Evolutionary conservation across 2,329 filamentous ascomycete genomes (phyloP), one percentile per base, ranked within the genome.

Genomic region (Neonectria faginata): DNA sequence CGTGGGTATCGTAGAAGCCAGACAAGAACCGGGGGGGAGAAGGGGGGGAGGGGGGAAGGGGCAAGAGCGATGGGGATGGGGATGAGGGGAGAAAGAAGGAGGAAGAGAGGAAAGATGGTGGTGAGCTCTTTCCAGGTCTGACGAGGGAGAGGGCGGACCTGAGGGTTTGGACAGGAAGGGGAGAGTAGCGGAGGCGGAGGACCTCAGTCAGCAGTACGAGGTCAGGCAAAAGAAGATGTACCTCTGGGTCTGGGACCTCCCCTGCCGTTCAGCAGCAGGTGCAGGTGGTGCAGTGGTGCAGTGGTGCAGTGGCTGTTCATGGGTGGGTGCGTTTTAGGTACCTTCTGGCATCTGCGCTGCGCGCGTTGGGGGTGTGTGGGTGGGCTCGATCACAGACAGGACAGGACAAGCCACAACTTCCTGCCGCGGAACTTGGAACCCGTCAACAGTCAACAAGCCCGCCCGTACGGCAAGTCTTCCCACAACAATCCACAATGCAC

Each of bases 91-190:
- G 60, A 42, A 61, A 62, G 59, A 56, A 63, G 58, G 57, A 42
- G 36, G 60, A 59, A 61, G 65, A 66, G 69, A 73, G 62, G 60
- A 70, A 70, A 64, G 73, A 67, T 70, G 62, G 68, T 72, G 71
- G 65, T 72, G 73, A 71, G 71, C 69, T 72, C 74, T 72, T 73
- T 70, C 70, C 70, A 70, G 60, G 72, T 73, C 69, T 75, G 73
- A 70, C 64, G 67, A 71, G 68, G 69, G 68, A 68, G 64, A 67
- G 62, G 60, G 63, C 58, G 58, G 67, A 11, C 18, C 31, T 33
- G 48, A 42, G 39, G 39, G 39, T 42, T 18, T 42, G 39, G 39
- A 42, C 66, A 70, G 66, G 62, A 42, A 67, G 71, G 66, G 62
- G 59, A 59, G 58, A 59, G 58, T 58, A 65, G 64, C 57, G 66